Percentiles rank a stretch among this genome's conserved stretches.
Evolutionary conservation across 2,329 filamentous ascomycete species (phyloP).

Genomic region (Mycogone perniciosa): DNA sequence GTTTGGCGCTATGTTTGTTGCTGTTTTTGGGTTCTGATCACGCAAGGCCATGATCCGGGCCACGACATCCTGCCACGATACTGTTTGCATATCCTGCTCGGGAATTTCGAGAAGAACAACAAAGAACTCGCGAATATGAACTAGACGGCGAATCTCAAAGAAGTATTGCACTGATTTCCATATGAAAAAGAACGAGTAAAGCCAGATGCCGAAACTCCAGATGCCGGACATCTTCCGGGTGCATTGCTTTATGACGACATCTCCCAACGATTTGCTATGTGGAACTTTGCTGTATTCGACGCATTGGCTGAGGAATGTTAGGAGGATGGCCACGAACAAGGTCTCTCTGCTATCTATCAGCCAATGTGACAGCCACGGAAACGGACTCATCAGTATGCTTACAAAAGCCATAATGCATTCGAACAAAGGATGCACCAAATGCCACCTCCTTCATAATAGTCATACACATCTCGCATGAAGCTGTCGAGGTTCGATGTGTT

Average conservation of each 20-base stretch:
- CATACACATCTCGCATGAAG: slow-evolving; percentile 79
- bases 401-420: slow-evolving; percentile 66
- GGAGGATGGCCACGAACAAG: slow-evolving; percentile 73
- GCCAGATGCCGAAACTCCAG: slow-evolving; percentile 74
- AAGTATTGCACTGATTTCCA: slow-evolving; percentile 71
- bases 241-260: slow-evolving; percentile 64
- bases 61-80: slow-evolving; percentile 90
- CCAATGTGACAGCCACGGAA: neutral
- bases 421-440: slow-evolving; percentile 78
- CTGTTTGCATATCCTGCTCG: slow-evolving; percentile 79
- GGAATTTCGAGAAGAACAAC: slow-evolving; percentile 75
- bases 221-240: slow-evolving; percentile 66
- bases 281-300: slow-evolving; percentile 73
- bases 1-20: slow-evolving; percentile 45
- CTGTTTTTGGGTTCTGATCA: slow-evolving; percentile 80
- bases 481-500: slow-evolving; percentile 85
- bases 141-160: slow-evolving; percentile 65
- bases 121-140: slow-evolving; percentile 80
- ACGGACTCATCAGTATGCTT: slow-evolving; percentile 28
- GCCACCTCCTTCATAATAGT: slow-evolving; percentile 77
- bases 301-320: slow-evolving; percentile 79
- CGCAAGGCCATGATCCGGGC: slow-evolving; percentile 76
- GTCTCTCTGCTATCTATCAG: slow-evolving; percentile 52
- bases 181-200: slow-evolving; percentile 80
- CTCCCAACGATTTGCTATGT: slow-evolving; percentile 50